Conservation (phyloP, 75 land plant genomes). For the Pseudotsuga menziesii region DNA sequence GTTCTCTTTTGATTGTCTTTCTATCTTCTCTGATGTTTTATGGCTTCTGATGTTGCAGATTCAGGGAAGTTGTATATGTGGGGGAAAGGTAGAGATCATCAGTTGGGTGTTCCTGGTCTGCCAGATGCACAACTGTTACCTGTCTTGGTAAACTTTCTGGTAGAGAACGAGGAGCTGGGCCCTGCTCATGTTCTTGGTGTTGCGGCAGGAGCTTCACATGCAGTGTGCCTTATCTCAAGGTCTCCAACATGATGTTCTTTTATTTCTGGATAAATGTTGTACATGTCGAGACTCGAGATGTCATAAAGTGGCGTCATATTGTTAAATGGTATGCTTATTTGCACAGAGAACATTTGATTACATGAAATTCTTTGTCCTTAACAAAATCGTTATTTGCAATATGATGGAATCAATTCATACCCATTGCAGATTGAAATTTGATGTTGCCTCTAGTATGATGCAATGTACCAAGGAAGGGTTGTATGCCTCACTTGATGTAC, state of each 20-base stretch:
- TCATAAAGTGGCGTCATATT: neutral
- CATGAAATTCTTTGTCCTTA: neutral
- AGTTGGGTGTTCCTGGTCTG: conserved; percentile 85
- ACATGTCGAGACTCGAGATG: neutral
- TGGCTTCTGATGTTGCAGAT: conserved; percentile 35
- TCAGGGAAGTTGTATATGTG: conserved; percentile 80
- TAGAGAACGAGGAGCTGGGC: conserved; percentile 52
- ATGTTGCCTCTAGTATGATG: neutral
- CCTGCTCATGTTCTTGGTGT: conserved; percentile 55
- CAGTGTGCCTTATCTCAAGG: conserved; percentile 49
- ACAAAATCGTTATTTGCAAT: neutral
- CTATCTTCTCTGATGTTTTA: neutral
- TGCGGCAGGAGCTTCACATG: conserved; percentile 80
- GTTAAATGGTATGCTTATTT: neutral
- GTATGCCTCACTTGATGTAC: too few relatives aligned
- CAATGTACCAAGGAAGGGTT: neutral
- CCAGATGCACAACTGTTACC: conserved; percentile 62
- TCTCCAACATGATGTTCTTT: conserved; percentile 2
- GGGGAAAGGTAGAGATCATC: conserved; percentile 86
- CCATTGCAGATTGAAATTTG: neutral
- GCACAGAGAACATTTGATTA: neutral
- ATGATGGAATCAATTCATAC: neutral
- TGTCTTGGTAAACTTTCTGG: conserved; percentile 57
- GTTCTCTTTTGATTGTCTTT: neutral
- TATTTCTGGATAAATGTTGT: neutral